Percentiles rank a stretch among this genome's conserved stretches.
Conservation (phyloP, 495 filamentous ascomycete species). For the Astrothelium subdiscretum region DNA sequence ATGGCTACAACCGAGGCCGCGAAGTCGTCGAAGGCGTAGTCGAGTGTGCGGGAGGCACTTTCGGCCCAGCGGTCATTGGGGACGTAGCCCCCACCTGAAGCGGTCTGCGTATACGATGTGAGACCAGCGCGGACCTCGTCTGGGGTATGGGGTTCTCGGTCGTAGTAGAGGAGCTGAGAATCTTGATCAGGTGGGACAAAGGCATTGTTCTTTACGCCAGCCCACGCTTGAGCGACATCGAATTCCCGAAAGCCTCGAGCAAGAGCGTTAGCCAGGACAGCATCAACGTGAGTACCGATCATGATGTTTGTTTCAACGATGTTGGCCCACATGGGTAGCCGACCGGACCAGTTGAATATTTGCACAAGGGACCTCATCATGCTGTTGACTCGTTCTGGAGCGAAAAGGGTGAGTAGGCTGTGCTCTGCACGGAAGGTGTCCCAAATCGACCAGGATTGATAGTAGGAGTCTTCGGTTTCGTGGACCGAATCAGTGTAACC, state of each 20-base stretch:
- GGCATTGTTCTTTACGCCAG: conserved; percentile 15
- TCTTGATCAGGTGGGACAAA: conserved; percentile 12
- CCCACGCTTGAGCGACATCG: conserved; percentile 10
- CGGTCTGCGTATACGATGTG: conserved; percentile 8
- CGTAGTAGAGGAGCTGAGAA: conserved; percentile 14
- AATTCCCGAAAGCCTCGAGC: conserved; percentile 10
- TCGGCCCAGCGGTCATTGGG: conserved; percentile 17
- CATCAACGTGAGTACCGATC: conserved; percentile 17
- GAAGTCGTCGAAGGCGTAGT: conserved; percentile 16
- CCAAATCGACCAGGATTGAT: conserved; percentile 14
- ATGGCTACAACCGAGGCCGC: conserved; percentile 11
- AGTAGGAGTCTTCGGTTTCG: conserved; percentile 11
- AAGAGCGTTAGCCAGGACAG: conserved; percentile 16
- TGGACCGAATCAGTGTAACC: conserved; percentile 17
- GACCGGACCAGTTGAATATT: conserved; percentile 13
- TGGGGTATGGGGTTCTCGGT: conserved; percentile 14
- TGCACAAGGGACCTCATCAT: conserved; percentile 14
- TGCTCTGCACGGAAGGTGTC: conserved; percentile 18
- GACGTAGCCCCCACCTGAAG: conserved; percentile 9
- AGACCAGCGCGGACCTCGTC: conserved; percentile 15
- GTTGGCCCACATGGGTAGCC: conserved; percentile 17
- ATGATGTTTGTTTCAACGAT: conserved; percentile 18
- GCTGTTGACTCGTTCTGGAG: conserved; percentile 13
- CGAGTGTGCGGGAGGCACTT: conserved; percentile 13
- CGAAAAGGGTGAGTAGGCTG: conserved; percentile 11